Percentiles rank a stretch among this genome's conserved stretches.
phyloP scores from a whole-genome alignment of 2,329 filamentous ascomycete species.

The Lasiodiplodia gonubiensis region DNA sequence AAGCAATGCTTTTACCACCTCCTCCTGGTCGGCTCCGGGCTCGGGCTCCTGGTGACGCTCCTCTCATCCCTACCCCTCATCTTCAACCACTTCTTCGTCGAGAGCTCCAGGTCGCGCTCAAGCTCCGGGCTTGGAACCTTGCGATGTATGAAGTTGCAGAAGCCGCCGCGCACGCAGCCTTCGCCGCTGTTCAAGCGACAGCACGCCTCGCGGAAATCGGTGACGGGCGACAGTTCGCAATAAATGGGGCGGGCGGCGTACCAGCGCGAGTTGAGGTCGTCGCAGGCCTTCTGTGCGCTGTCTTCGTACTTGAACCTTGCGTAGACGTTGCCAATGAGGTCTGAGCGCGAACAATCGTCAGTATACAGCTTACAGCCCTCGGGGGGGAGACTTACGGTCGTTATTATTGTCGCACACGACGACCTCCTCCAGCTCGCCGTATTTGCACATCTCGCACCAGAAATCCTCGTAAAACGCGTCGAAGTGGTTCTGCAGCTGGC shows the following conservation, averaged over 20 bases:
- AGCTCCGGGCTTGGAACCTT: slow-evolving; percentile 92
- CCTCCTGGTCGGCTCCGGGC: slow-evolving; percentile 80
- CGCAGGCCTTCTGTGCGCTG: slow-evolving; percentile 88
- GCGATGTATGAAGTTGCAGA: slow-evolving; percentile 99
- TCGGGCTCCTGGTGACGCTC: slow-evolving; percentile 81
- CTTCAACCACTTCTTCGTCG: slow-evolving; percentile 96
- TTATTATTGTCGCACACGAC: slow-evolving; percentile 99
- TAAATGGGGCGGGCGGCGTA: slow-evolving; percentile 97
- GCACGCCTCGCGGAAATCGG: slow-evolving; percentile 97
- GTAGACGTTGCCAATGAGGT: slow-evolving; percentile 98
- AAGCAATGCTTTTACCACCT: slow-evolving; percentile 50
- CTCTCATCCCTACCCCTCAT: slow-evolving; percentile 81
- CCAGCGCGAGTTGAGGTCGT: slow-evolving; percentile 92
- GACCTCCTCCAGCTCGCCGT: slow-evolving; percentile 94
- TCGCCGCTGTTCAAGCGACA: slow-evolving; percentile 93
- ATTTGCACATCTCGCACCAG: slow-evolving; percentile 99
- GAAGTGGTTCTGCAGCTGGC: slow-evolving; percentile 98
- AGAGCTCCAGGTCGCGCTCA: slow-evolving; percentile 82
- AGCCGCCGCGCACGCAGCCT: slow-evolving; percentile 92
- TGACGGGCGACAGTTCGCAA: slow-evolving; percentile 95
- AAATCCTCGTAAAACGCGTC: slow-evolving; percentile 99
- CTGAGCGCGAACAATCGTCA: slow-evolving; percentile 49
- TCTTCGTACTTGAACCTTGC: slow-evolving; percentile 99
- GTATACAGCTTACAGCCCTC: background rate
- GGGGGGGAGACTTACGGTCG: slow-evolving; percentile 69